These are phyloP conservation scores for Gossypium australe DNA, from an alignment of 345 rosid genomes.

Conservation along the genomic window DNA sequence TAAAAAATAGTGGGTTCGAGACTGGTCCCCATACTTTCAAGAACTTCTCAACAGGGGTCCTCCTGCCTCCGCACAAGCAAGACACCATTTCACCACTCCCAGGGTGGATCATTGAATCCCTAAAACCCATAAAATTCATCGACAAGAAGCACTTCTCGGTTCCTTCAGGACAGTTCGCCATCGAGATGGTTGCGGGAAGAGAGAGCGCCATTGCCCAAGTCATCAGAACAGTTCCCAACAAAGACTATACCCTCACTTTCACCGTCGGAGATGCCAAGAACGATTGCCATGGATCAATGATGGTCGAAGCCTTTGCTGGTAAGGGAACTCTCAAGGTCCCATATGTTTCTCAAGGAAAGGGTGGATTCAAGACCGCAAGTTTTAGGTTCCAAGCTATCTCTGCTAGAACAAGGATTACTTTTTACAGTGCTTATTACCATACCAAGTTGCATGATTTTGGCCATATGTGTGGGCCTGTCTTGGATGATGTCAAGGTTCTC, in stretches of 20 bases:
- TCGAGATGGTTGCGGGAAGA: constrained; percentile 70
- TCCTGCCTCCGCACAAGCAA: constrained; percentile 50
- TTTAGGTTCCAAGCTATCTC: constrained; percentile 44
- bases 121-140: constrained; percentile 69
- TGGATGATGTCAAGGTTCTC: constrained; percentile 58
- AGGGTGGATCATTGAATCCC: constrained; percentile 82
- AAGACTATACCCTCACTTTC: constrained; percentile 50
- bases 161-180: constrained; percentile 50
- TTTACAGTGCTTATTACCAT: constrained; percentile 69
- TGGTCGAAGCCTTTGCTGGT: constrained; percentile 72
- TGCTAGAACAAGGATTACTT: constrained; percentile 57
- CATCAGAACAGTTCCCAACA: constrained; percentile 46
- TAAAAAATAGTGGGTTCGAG: constrained; percentile 77
- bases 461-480: constrained; percentile 80
- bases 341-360: constrained; percentile 44
- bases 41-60: constrained; percentile 77
- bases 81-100: constrained; percentile 70
- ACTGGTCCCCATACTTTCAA: constrained; percentile 71
- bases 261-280: constrained; percentile 69
- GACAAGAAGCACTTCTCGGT: constrained; percentile 66
- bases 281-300: constrained; percentile 75
- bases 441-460: constrained; percentile 65
- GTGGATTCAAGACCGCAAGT: constrained; percentile 42
- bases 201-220: constrained; percentile 80
- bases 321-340: constrained; percentile 34